Conservation (phyloP, 139 green algal species). For the Gonium pectorale region DNA sequence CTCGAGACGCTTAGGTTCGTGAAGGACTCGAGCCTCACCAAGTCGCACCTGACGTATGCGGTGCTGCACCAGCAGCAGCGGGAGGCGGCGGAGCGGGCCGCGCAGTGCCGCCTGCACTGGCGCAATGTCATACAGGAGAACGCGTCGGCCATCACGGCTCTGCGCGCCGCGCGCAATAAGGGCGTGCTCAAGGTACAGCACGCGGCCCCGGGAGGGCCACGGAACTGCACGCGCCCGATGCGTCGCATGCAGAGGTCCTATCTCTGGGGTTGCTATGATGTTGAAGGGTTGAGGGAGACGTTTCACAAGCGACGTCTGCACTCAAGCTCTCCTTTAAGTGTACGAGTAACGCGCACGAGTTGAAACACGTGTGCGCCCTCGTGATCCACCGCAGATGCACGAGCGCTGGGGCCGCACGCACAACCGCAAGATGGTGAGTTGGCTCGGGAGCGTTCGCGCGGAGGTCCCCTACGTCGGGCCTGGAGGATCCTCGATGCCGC, state of each 20-base stretch:
- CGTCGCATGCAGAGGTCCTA: too few relatives aligned
- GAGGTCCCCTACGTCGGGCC: too few relatives aligned
- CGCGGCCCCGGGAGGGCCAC: neutral
- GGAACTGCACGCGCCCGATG: too few relatives aligned
- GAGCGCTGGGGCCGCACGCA: slow-evolving; percentile 68
- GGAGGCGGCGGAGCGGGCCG: slow-evolving; percentile 26
- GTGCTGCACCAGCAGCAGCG: neutral
- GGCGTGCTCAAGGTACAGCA: slow-evolving; percentile 54
- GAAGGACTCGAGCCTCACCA: slow-evolving; percentile 15
- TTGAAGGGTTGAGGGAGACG: too few relatives aligned
- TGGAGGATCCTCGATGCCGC: too few relatives aligned
- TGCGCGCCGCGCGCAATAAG: slow-evolving; percentile 66
- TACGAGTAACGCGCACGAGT: too few relatives aligned
- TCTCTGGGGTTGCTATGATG: too few relatives aligned
- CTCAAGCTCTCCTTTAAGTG: too few relatives aligned
- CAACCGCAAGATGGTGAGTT: slow-evolving; percentile 49
- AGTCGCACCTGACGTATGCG: slow-evolving; percentile 32
- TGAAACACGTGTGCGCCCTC: too few relatives aligned
- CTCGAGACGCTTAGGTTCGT: too few relatives aligned
- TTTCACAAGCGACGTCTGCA: too few relatives aligned
- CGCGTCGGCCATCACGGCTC: slow-evolving; percentile 36
- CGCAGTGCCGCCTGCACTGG: slow-evolving; percentile 8
- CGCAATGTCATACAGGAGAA: slow-evolving; percentile 52
- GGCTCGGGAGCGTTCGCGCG: too few relatives aligned
- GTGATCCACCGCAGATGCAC: slow-evolving; percentile 68